Evolutionary conservation across 768 basidiomycete species (phyloP), one percentile per base, ranked within the genome.

Genomic region (Leccinellum albellum): DNA sequence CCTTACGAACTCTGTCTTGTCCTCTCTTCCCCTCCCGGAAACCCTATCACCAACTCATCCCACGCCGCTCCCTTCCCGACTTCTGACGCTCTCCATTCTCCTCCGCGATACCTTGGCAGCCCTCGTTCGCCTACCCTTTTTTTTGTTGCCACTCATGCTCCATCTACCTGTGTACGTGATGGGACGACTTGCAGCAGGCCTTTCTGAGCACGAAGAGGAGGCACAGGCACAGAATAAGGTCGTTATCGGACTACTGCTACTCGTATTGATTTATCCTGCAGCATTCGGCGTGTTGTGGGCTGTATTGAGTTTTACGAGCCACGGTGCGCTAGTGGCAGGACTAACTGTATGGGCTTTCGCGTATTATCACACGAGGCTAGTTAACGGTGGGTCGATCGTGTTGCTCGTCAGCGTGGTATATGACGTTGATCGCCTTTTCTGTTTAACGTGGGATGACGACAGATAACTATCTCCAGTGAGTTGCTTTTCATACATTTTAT

Each of bases 161-260:
- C 91, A 94, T 56, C 71, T 85, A 13, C 97, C 97, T 4, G 85
- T 89, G 47, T 98, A 98, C 73, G 73, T 86, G 58, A 85, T 96
- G 77, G 88, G 85, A 13, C 79, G 86, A 29, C 65, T 87, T 51
- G 93, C 91, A 46, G 89, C 88, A 20, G 75, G 81, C 47, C 74
- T 96, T 35, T 85, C 82, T 33, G 81, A 89, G 65, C 84, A 93
- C 59, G 94, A 98, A 69, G 88, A 98, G 71, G 96, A 98, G 71
- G 89, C 92, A 12, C 88, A 92, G 71, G 97, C 96, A 45, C 95
- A 98, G 79, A 98, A 93, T 78, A 99, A 99, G 78, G 84, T 97
- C 46, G 86, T 90, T 13, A 87, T 96, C 64, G 94, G 94, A 2
- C 65, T 96, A 33, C 71, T 97, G 53, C 82, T 89, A 37, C 73